Percentiles rank a stretch among this genome's conserved stretches.
These are phyloP conservation scores for Starmerella apicola DNA, from an alignment of 805 yeast species.

Conservation along the genomic window DNA sequence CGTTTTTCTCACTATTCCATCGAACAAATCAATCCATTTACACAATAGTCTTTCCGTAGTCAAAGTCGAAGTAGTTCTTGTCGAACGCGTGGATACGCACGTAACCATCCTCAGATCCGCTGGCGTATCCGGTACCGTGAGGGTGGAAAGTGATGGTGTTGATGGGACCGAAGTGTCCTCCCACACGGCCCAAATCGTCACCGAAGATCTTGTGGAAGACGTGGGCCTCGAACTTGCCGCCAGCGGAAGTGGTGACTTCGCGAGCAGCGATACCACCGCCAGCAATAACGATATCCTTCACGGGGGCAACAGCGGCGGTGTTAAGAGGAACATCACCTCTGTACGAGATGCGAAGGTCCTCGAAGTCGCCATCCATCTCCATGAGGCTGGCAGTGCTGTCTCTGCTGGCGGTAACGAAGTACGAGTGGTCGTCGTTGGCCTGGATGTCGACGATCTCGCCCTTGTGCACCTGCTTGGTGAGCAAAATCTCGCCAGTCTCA, in stretches of 20 bases:
- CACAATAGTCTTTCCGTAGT: constrained; percentile 63
- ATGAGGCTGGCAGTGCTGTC: constrained; percentile 74
- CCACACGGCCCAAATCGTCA: constrained; percentile 93
- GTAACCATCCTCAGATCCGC: constrained; percentile 98
- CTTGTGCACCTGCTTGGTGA: constrained; percentile 56
- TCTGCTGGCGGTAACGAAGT: constrained; percentile 84
- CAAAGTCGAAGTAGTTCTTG: constrained; percentile 82
- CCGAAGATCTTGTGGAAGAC: constrained; percentile 88
- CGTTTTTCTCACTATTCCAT: no score
- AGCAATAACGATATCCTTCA: constrained; percentile 78
- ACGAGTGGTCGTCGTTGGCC: constrained; percentile 72
- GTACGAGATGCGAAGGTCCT: constrained; percentile 52
- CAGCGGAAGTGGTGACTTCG: constrained; percentile 96
- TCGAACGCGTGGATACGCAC: constrained; percentile 90
- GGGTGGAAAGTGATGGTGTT: constrained; percentile 92
- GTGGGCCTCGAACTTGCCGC: constrained; percentile 95
- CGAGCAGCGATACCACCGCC: constrained; percentile 99
- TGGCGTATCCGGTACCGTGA: constrained; percentile 81
- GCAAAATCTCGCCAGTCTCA: constrained; percentile 55
- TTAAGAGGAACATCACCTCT: constrained; percentile 88
- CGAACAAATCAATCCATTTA: no score
- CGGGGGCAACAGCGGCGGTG: constrained; percentile 87
- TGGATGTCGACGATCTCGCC: constrained; percentile 73
- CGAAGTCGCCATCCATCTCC: constrained; percentile 58
- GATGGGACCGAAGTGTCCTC: constrained; percentile 98